These are phyloP conservation scores for Leishmania turanica DNA, from an alignment of 208 protist genomes.

Conservation along the genomic window DNA sequence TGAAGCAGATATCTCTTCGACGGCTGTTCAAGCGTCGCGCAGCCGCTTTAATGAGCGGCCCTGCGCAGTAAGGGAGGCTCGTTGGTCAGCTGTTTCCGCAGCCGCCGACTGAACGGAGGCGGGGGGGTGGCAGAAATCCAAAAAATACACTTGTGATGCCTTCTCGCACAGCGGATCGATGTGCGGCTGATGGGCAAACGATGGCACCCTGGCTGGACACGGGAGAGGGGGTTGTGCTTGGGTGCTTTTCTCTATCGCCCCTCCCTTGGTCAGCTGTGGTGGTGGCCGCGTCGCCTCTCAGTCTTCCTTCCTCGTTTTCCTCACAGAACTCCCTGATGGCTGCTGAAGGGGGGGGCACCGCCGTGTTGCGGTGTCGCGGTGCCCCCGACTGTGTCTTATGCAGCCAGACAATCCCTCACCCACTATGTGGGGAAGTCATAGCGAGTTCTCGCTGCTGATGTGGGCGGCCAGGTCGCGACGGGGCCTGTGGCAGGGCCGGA, in stretches of 20 bases:
- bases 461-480: background rate
- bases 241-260: background rate
- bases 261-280: background rate
- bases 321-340: background rate
- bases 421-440: background rate
- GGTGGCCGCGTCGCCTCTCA: background rate
- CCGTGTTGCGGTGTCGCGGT: background rate
- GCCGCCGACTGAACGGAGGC: background rate
- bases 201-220: background rate
- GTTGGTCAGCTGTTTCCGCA: background rate
- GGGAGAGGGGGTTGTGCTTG: background rate
- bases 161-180: background rate
- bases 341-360: background rate
- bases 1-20: constrained; percentile 25
- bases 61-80: too few relatives aligned
- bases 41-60: background rate
- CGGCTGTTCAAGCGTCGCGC: constrained; percentile 27
- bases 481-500: too few relatives aligned
- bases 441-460: background rate
- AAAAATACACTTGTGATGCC: background rate
- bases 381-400: too few relatives aligned
- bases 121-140: background rate
- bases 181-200: background rate
- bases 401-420: background rate
- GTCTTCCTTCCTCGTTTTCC: background rate